Conservation (phyloP, 371 early-diverging fungal genomes). For the Apophysomyces sp. region DNA sequence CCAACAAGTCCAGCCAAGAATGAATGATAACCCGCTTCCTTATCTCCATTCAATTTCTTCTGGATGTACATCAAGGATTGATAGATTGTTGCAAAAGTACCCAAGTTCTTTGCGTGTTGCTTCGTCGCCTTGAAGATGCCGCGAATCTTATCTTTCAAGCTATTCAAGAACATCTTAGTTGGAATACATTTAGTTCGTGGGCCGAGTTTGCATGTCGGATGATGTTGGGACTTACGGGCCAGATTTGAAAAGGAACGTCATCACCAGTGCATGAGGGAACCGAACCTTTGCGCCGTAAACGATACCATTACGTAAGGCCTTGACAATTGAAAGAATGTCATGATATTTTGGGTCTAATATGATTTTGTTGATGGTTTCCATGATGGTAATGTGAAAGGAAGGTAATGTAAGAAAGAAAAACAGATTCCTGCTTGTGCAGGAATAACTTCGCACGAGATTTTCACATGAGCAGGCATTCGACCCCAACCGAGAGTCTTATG, state of each 20-base stretch:
- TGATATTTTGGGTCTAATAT: conserved; percentile 74
- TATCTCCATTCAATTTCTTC: conserved; percentile 62
- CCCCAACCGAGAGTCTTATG: background rate
- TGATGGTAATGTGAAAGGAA: conserved; percentile 12
- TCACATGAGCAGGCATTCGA: background rate
- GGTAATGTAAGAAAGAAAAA: background rate
- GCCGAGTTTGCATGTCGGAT: background rate
- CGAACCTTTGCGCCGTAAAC: conserved; percentile 97
- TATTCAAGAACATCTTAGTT: background rate
- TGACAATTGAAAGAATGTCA: conserved; percentile 83
- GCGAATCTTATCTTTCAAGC: conserved; percentile 54
- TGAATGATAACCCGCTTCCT: conserved; percentile 77
- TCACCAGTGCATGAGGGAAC: conserved; percentile 97
- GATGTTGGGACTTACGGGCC: conserved; percentile 67
- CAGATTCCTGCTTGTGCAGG: background rate
- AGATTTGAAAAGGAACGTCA: conserved; percentile 92
- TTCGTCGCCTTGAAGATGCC: conserved; percentile 87
- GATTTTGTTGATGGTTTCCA: conserved; percentile 53
- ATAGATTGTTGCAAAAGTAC: conserved; percentile 91
- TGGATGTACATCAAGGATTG: conserved; percentile 85
- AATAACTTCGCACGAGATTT: background rate
- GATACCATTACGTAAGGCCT: conserved; percentile 94
- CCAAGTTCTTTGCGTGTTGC: conserved; percentile 89
- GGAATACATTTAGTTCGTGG: background rate
- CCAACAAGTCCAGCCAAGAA: conserved; percentile 94